Evolutionary conservation across 2,329 filamentous ascomycete genomes (phyloP), one percentile per base, ranked within the genome.

Genomic region (Claviceps humidiphila): DNA sequence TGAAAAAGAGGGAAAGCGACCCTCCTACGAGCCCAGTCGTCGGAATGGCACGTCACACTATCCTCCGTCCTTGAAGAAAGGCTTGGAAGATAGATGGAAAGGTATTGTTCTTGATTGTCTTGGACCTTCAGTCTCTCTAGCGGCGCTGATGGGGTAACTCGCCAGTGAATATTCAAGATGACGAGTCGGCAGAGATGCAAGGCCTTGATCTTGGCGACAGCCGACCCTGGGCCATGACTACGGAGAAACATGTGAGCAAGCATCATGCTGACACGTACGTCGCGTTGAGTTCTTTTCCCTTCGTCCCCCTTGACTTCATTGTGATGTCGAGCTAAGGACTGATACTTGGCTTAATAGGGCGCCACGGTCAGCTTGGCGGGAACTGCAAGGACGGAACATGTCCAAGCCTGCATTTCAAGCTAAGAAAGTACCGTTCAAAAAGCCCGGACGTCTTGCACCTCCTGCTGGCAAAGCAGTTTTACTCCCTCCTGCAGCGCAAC

Each of bases 111-210:
- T 44, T 24, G 6, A 14, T 2, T 4, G 14, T n/a, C 7, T 38
- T 13, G 11, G 5, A 17, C 26, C 6, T 20, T 46, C 6, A 6
- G 8, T 9, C 4, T 3, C 24, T 34, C 11, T 5, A 14, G 22
- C 11, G 5, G 11, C 2, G 2, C 22, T 37, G 16, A 14, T 49
- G 56, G 22, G 57, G 44, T 3, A 14, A 20, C 2, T 34, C 14
- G 3, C 24, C 40, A 62, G 60, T 54, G 2, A 26, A 51, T 16
- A 56, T 61, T 13, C 22, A 54, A 3, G 60, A 62, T 20, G 57
- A 58, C 20, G 60, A 62, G 24, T 54, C 60, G 2, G 51, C 54
- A 13, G 55, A 60, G 45, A 56, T 61, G 47, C 41, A 59, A 37
- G 60, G 60, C 16, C 55, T 62, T 0, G 44, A 51, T 7, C 20